Base-by-base conservation (phyloP, 1,284 basidiomycete species). In the Papiliotrema nemorosa region DNA sequence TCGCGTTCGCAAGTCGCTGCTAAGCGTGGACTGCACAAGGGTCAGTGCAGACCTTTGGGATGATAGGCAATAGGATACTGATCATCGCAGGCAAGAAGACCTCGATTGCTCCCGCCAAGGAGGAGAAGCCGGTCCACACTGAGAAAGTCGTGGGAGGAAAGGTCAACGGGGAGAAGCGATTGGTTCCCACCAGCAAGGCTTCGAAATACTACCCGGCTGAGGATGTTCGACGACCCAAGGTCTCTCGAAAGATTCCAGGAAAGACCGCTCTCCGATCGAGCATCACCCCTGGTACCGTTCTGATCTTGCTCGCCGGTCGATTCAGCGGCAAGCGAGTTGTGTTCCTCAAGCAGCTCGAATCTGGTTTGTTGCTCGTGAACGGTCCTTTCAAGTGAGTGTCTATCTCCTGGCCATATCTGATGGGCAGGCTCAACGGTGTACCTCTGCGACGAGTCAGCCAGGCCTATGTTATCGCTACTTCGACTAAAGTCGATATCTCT, bases 241-340 rank as follows among this genome's bases (percentile, higher is more conserved):
- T 87, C 78, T 87, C 82, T 76, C 88, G 94, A 73, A 97, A 97
- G 82, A 79, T 82, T 43, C 80, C 84, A 64, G 86, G 66, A 59
- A 74, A 73, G 66, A 76, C 90, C 60, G 79, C 81, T 60, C 84
- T 98, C 64, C 90, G 94, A 67, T 76, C 83, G 55, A 84, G 86
- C 70, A 96, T 99, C 80, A 88, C 87, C 62, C 91, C 93, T 60
- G 96, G 96, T 60, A 88, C 92, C 70, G 83, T 99, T 72, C 81
- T 99, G 64, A 97, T 99, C 77, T 82, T 99, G 68, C 84, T 99
- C 64, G 93, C 94, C 62, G 96, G 96, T 71, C 90, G 94, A 72
- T 98, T 93, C 88, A 81, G 89, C 65, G 96, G 96, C 64, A 97
- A 97, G 84, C 85, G 96, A 47, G 96, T 98, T 62, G 92, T 99